Evolutionary conservation across 2,329 filamentous ascomycete genomes (phyloP).

Genomic region (Pseudocercospora fijiensis): DNA sequence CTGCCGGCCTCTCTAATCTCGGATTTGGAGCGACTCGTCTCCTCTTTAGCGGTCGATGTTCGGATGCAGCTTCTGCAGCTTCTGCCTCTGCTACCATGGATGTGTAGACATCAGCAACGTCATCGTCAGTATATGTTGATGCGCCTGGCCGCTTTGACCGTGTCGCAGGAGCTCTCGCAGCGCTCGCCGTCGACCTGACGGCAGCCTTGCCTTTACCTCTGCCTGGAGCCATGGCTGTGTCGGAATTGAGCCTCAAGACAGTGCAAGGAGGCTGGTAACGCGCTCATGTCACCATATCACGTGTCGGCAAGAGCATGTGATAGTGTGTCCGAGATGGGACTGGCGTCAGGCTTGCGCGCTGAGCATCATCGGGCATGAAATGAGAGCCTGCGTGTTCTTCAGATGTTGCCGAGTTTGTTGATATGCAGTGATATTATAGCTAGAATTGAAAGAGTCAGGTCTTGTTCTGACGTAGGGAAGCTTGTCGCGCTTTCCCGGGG

Average conservation of each 20-base stretch:
- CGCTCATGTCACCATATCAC: constrained; percentile 4
- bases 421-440: no score
- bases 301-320: neutral
- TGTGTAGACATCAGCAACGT: constrained; percentile 30
- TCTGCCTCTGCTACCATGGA: constrained; percentile 35
- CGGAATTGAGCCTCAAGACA: neutral
- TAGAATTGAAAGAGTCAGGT: no score
- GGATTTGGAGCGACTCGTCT: constrained; percentile 22
- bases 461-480: neutral
- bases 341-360: neutral
- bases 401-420: neutral
- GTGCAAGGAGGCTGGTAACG: neutral
- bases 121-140: constrained; percentile 11
- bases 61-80: constrained; percentile 14
- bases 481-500: constrained; percentile 3
- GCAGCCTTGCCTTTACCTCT: constrained; percentile 31
- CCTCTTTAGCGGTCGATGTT: constrained; percentile 33
- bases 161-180: neutral
- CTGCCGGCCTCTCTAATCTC: neutral
- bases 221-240: constrained; percentile 32
- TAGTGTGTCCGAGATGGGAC: neutral
- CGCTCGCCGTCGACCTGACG: neutral
- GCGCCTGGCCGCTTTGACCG: constrained; percentile 19
- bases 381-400: neutral
- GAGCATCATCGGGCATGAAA: neutral